Evolutionary conservation across 108 stramenopile genomes (phyloP).

Genomic region (Cyclotella cryptica): DNA sequence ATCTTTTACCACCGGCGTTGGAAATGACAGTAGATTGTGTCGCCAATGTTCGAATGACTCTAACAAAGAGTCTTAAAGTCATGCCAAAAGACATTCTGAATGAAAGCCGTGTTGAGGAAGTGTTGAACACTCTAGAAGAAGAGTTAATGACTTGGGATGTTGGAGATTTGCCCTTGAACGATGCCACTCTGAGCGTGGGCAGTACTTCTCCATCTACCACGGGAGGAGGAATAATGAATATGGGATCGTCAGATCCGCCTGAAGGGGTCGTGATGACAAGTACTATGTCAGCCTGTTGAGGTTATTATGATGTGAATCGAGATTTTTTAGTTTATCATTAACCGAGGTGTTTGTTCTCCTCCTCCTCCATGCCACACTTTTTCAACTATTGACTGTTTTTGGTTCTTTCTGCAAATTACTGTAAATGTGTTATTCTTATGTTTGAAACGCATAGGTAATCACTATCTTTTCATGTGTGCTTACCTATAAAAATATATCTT

Average conservation of each 20-base stretch:
- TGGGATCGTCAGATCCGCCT: conserved; percentile 18
- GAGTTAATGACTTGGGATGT: conserved; percentile 87
- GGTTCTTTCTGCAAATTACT: too few species aligned
- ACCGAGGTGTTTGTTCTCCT: too few species aligned
- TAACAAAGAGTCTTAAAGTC: conserved; percentile 73
- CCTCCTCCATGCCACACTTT: too few species aligned
- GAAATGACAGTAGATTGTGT: conserved; percentile 84
- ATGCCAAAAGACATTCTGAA: conserved; percentile 68
- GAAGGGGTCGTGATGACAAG: conserved; percentile 10
- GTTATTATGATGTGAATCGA: not conserved
- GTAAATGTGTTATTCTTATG: too few species aligned
- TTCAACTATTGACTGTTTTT: too few species aligned
- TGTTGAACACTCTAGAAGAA: conserved; percentile 69
- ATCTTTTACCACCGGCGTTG: conserved; percentile 72
- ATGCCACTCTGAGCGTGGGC: conserved; percentile 13
- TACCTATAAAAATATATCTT: too few species aligned
- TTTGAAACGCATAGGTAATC: too few species aligned
- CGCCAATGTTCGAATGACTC: conserved; percentile 78
- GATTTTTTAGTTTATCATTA: too few species aligned
- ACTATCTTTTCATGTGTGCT: too few species aligned
- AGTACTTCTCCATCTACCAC: not conserved
- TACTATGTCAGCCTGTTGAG: conserved; percentile 14
- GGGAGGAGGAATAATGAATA: not conserved
- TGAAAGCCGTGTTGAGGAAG: conserved; percentile 58
- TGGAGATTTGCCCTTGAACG: conserved; percentile 38